phyloP scores from a whole-genome alignment of 108 stramenopile genomes.

The Cylindrotheca fusiformis region DNA sequence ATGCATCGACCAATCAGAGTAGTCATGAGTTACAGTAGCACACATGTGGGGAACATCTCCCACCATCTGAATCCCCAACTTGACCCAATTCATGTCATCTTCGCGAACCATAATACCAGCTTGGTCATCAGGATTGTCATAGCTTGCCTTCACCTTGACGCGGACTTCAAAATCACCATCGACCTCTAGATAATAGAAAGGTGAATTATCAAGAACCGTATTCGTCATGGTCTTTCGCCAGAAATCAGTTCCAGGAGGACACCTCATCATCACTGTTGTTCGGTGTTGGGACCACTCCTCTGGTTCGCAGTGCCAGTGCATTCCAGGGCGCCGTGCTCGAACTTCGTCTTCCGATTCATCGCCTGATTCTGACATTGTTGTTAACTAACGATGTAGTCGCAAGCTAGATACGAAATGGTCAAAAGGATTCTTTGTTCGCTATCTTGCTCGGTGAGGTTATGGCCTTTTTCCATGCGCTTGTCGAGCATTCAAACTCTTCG shows the following conservation, averaged over 20 bases:
- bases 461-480: too few species aligned
- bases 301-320: slow-evolving; percentile 42
- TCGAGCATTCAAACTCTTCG: too few species aligned
- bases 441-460: too few species aligned
- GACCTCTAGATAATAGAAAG: slow-evolving; percentile 44
- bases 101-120: slow-evolving; percentile 54
- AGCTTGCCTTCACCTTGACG: slow-evolving; percentile 36
- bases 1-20: slow-evolving; percentile 38
- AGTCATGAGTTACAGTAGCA: slow-evolving; percentile 42
- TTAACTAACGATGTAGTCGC: too few species aligned
- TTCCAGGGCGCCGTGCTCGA: slow-evolving; percentile 22
- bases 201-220: slow-evolving; percentile 37
- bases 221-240: slow-evolving; percentile 45
- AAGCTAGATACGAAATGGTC: too few species aligned
- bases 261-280: slow-evolving; percentile 31
- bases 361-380: slow-evolving; percentile 5
- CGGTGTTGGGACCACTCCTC: slow-evolving; percentile 41
- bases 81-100: slow-evolving; percentile 43
- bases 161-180: slow-evolving; percentile 52
- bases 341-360: slow-evolving; percentile 8
- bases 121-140: slow-evolving; percentile 40
- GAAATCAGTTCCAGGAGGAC: slow-evolving; percentile 35
- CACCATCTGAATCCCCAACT: slow-evolving; percentile 36
- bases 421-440: too few species aligned
- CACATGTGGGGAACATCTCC: slow-evolving; percentile 35